A percentile compares a stretch with the other conserved stretches of the same genome.
Evolutionary conservation across 371 early-diverging fungal species (phyloP).

Genomic region (Rhizopus stolonifer): DNA sequence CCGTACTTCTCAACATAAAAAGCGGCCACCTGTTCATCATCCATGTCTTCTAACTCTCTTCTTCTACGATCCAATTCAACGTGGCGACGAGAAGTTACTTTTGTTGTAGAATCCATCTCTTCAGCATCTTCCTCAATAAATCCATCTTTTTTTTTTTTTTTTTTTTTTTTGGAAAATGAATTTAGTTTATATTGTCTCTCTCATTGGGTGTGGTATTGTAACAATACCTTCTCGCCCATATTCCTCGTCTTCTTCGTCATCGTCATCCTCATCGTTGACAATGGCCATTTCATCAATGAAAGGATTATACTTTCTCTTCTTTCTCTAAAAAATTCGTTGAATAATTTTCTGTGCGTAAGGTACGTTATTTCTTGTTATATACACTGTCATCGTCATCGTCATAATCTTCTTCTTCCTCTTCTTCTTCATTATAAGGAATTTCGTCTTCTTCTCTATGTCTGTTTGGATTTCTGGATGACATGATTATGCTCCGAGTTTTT

Average conservation of each 20-base stretch:
- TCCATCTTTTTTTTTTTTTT: constrained; percentile 39
- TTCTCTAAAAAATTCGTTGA: constrained; percentile 18
- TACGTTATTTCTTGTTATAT: background rate
- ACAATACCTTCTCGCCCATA: constrained; percentile 58
- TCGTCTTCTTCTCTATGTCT: constrained; percentile 16
- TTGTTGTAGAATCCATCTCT: constrained; percentile 65
- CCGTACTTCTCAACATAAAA: constrained; percentile 80
- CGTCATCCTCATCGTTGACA: constrained; percentile 69
- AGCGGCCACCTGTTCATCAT: constrained; percentile 85
- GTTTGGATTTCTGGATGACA: too few species aligned
- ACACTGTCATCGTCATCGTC: constrained; percentile 20
- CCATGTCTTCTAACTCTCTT: constrained; percentile 68
- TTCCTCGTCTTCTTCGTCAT: constrained; percentile 67
- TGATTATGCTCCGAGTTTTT: background rate
- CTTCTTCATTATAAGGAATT: constrained; percentile 20
- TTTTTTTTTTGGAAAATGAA: constrained; percentile 2
- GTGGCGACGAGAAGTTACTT: constrained; percentile 50
- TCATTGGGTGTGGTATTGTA: background rate
- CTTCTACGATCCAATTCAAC: constrained; percentile 71
- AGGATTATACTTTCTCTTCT: constrained; percentile 49
- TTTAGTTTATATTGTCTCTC: constrained; percentile 1
- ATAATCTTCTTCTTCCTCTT: constrained; percentile 18
- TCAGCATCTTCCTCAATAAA: constrained; percentile 70
- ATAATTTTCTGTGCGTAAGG: background rate
- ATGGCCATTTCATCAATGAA: constrained; percentile 61